Conservation (phyloP, 371 early-diverging fungal species). For the Haplosporangium sp. region DNA sequence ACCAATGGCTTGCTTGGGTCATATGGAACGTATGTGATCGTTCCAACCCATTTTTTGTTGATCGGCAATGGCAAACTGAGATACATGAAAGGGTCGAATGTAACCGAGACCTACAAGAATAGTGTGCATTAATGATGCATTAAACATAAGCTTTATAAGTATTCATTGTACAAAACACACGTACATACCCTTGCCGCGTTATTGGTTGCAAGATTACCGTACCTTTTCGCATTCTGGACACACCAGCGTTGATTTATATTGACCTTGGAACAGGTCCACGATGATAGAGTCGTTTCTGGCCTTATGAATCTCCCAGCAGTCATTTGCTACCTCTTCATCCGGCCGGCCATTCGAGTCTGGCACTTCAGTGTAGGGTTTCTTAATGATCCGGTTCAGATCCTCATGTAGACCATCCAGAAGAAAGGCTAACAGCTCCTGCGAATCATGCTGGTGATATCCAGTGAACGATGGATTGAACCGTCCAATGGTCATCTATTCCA, state of each 20-base stretch:
- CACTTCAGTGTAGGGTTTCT: slow-evolving; percentile 80
- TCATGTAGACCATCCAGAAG: slow-evolving; percentile 78
- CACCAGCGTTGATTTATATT: slow-evolving; percentile 79
- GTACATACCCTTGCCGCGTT: too few species aligned
- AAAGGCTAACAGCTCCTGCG: slow-evolving; percentile 72
- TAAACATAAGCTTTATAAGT: too few species aligned
- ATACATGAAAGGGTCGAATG: slow-evolving; percentile 81
- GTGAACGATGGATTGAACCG: slow-evolving; percentile 74
- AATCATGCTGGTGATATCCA: slow-evolving; percentile 82
- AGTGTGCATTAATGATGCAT: not conserved
- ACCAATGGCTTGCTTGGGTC: slow-evolving; percentile 57
- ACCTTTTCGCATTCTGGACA: slow-evolving; percentile 75
- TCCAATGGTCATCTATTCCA: slow-evolving; percentile 63
- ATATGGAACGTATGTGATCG: slow-evolving; percentile 67
- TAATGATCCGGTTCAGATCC: slow-evolving; percentile 73
- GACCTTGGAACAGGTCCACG: slow-evolving; percentile 87
- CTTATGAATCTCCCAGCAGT: slow-evolving; percentile 71
- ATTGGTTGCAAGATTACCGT: not conserved
- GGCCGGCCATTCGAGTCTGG: slow-evolving; percentile 79
- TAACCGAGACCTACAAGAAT: slow-evolving; percentile 61
- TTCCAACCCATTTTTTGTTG: slow-evolving; percentile 60
- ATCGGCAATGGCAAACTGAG: slow-evolving; percentile 74
- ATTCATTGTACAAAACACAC: too few species aligned
- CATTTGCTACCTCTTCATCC: slow-evolving; percentile 66
- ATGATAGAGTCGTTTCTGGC: slow-evolving; percentile 78